phyloP scores from a whole-genome alignment of 169 alveolate species.

The Eimeria necatrix region DNA sequence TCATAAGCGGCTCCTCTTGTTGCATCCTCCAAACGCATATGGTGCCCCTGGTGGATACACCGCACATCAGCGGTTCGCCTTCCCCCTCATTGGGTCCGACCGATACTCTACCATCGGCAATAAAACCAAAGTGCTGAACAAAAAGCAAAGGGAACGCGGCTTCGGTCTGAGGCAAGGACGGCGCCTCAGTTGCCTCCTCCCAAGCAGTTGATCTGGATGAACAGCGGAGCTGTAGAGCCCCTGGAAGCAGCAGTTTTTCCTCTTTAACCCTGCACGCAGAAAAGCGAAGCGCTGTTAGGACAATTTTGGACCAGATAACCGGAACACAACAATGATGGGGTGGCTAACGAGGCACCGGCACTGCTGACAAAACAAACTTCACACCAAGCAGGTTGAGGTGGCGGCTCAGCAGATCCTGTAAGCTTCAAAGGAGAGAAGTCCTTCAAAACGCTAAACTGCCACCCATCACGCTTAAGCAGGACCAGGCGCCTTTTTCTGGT shows the following conservation, averaged over 20 bases:
- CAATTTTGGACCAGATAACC: not conserved
- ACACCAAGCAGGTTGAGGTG: conserved; percentile 57
- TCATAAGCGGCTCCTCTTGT: conserved; percentile 29
- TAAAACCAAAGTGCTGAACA: conserved; percentile 5
- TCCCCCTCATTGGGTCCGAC: not conserved
- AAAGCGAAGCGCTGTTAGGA: not conserved
- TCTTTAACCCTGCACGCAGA: conserved; percentile 40
- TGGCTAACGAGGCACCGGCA: not conserved
- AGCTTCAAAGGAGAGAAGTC: conserved; percentile 49
- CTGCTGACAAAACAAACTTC: not conserved
- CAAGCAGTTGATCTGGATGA: conserved; percentile 25
- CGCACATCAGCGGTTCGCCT: conserved; percentile 25
- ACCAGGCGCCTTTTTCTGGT: conserved; percentile 64
- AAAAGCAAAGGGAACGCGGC: conserved; percentile 4
- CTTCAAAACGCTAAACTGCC: not conserved
- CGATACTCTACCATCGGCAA: not conserved
- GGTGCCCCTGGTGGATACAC: conserved; percentile 15
- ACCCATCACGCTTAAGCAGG: not conserved
- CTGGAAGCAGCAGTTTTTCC: conserved; percentile 44
- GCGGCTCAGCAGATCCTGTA: not conserved
- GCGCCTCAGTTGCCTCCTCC: conserved; percentile 58
- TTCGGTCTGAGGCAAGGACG: conserved; percentile 3
- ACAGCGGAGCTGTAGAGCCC: conserved; percentile 49
- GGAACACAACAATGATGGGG: not conserved
- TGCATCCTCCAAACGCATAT: conserved; percentile 46